Evolutionary conservation across 2,329 filamentous ascomycete genomes (phyloP), one percentile per base, ranked within the genome.

Genomic region (Aspergillus sp.): DNA sequence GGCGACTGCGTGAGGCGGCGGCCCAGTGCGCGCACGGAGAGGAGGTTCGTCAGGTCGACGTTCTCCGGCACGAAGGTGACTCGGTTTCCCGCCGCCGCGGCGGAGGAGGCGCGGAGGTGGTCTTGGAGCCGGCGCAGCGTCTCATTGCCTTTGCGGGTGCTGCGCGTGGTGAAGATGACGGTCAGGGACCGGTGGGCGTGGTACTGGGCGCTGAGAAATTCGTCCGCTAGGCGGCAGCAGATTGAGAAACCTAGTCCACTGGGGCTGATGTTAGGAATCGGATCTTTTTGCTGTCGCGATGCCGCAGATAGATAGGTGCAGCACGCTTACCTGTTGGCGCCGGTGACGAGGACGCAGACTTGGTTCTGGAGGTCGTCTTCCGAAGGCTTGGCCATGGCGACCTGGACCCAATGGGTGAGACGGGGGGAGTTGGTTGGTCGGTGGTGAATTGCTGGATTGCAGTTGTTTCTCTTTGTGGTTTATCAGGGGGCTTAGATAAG

Each of bases 201-300:
- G 23, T 88, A 83, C 32, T 84, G 85, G 11, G 84, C 83, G 54
- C 79, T 76, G 54, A 96, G 84, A 77, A 96, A 97, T 64, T 96
- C 89, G 76, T 96, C 90, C 62, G 96, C 93, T 52, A 96, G 80
- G 55, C 91, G 89, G 66, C 88, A 85, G 69, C 88, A 89, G 61
- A 89, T 91, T 50, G 88, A 87, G 63, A 93, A 88, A 42, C 93
- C 93, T 42, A 97, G 85, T 55, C 93, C 93, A 69, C 93, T 97
- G 71, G 47, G 17, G 23, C 34, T 31, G n/a, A 51, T 46, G 54
- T 56, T 34, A 58, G 56, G 50, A 36, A 49, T 38, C 19, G 29
- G 17, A 19, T 32, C 17, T 9, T 23, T 17, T 48, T 14, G 20
- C 17, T 23, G 50, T 31, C 11, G 23, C 16, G 20, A 52, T 23